Percentiles rank a stretch among this genome's conserved stretches.
These are phyloP conservation scores for Tremellales sp. DNA, from an alignment of 1,284 basidiomycete genomes.

Conservation along the genomic window DNA sequence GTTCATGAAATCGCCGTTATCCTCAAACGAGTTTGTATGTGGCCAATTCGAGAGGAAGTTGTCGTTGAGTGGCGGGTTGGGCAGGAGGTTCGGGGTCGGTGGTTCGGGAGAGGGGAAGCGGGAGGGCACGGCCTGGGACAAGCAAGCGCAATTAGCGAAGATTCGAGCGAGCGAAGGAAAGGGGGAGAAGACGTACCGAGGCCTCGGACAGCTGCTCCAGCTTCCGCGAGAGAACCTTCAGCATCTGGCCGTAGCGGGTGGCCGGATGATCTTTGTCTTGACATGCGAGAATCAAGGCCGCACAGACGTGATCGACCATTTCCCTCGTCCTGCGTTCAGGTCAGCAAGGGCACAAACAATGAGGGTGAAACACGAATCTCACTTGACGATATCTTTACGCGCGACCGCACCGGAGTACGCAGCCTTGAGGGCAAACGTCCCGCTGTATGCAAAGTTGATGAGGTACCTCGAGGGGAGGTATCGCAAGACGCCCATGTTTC, in stretches of 20 bases:
- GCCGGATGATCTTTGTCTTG: constrained; percentile 46
- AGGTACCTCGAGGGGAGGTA: constrained; percentile 44
- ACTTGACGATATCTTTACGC: constrained; percentile 33
- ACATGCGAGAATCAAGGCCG: constrained; percentile 32
- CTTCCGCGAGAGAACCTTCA: constrained; percentile 37
- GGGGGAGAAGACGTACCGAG: constrained; percentile 24
- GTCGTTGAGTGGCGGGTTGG: background rate
- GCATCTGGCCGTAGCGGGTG: constrained; percentile 43
- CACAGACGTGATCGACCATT: constrained; percentile 38
- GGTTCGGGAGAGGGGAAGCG: constrained; percentile 41
- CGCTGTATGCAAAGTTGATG: constrained; percentile 45
- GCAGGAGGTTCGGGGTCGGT: background rate
- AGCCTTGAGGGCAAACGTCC: constrained; percentile 44
- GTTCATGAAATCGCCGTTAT: too few species aligned
- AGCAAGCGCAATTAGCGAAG: background rate
- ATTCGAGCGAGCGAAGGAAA: background rate
- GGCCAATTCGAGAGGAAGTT: too few species aligned
- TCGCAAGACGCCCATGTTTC: constrained; percentile 38
- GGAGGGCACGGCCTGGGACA: constrained; percentile 37
- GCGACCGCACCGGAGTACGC: constrained; percentile 39
- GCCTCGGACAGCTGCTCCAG: constrained; percentile 41
- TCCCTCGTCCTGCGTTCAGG: constrained; percentile 29
- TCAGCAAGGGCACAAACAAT: background rate
- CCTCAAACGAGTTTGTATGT: too few species aligned
- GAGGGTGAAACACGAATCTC: constrained; percentile 8